These are phyloP conservation scores for Tolypocladium guangdongense DNA, from an alignment of 2,329 filamentous ascomycete genomes.

Conservation along the genomic window DNA sequence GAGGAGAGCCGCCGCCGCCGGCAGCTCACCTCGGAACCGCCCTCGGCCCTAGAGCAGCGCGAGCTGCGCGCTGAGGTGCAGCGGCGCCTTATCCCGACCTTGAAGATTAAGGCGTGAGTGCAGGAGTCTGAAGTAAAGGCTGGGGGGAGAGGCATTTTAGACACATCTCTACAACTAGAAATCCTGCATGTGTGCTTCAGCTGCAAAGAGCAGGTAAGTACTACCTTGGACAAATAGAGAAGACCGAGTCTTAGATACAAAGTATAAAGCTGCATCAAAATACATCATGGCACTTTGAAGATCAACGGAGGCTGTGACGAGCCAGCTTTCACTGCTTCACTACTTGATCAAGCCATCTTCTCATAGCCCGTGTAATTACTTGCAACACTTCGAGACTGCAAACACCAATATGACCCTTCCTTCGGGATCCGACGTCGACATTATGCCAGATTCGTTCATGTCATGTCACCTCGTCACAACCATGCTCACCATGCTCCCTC, in stretches of 20 bases:
- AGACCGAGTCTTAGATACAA: not conserved
- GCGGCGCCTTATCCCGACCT: constrained; percentile 21
- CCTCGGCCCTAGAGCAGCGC: constrained; percentile 34
- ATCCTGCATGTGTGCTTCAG: not conserved
- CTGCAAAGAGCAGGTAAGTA: not conserved
- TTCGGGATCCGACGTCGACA: not conserved
- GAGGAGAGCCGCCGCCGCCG: constrained; percentile 34
- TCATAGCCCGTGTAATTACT: no score
- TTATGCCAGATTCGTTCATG: not conserved
- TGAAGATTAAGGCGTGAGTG: constrained; percentile 20
- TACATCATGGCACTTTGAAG: not conserved
- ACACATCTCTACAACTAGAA: not conserved
- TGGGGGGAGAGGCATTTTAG: not conserved
- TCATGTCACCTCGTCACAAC: no score
- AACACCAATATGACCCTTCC: no score
- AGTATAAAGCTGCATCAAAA: not conserved
- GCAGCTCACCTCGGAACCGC: constrained; percentile 26
- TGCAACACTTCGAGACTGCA: no score
- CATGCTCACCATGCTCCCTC: not conserved
- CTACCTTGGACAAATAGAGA: not conserved
- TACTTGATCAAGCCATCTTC: not conserved
- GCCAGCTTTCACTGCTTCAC: not conserved
- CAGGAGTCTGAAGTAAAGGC: not conserved
- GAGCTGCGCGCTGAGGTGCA: constrained; percentile 30
- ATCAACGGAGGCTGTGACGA: no score